Base-by-base conservation (phyloP, 2,329 filamentous ascomycete species). In the Leptodontidium sp. region DNA sequence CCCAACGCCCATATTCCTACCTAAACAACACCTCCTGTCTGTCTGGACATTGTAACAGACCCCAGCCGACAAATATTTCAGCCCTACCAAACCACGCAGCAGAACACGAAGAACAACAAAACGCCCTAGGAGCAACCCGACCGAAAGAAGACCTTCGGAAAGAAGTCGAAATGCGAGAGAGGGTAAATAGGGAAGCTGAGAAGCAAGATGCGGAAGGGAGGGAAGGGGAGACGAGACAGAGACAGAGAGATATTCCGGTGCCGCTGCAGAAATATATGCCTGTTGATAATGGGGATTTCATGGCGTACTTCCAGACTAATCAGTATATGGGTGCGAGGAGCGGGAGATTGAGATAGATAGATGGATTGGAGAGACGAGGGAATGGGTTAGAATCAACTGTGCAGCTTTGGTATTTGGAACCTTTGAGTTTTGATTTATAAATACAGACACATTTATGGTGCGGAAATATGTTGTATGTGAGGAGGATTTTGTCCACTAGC, bases 241-340 rank as follows among this genome's bases (percentile, higher is more conserved):
- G 21, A 26, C 21, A 24, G 4, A 24, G 17, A 1, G 35, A 4
- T 1, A 26, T 4, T 17, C 11, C 4, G 1, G 21, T 26, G 11
- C 55, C 43, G n/a, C 12, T 32, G 11, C 40, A 24, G 38, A 50
- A 47, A 35, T 75, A 75, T 55, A 58, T 70, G 1, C 71, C 73
- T 1, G 73, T 73, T n/a, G 68, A 75, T 58, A 76, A 75, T 59
- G 67, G 62, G 12, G 52, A 24, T 2, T 70, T 75, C 45, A 26
- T 29, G 11, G 67, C 68, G 4, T 75, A 76, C 64, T 68, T 66
- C 32, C 61, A 70, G 43, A 75, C 74, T 7, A 43, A 68, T 38
- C 24, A 26, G 4, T 53, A 62, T 12, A 69, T 72, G 64, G 64
- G 26, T n/a, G 38, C 35, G 15, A 61, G 49, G 26, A 66, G 21